A percentile compares a stretch with the other conserved stretches of the same genome.
These are phyloP conservation scores for Pyrus pyrifolia DNA, from an alignment of 306 rosid genomes.

Conservation along the genomic window DNA sequence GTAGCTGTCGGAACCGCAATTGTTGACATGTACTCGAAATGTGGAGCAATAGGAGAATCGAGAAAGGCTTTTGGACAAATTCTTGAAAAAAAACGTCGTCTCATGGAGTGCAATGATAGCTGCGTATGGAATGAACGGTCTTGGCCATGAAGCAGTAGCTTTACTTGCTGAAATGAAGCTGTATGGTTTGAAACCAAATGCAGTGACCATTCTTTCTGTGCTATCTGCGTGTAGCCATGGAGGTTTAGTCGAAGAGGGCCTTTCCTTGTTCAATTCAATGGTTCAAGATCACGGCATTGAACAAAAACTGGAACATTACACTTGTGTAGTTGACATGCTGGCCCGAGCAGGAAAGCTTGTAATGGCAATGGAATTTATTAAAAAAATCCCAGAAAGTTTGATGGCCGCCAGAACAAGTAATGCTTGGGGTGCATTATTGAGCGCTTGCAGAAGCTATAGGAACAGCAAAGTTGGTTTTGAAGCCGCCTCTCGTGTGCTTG, in stretches of 20 bases:
- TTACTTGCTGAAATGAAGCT: conserved; percentile 26
- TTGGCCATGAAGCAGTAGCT: conserved; percentile 25
- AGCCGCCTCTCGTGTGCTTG: conserved; percentile 25
- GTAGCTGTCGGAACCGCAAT: conserved; percentile 36
- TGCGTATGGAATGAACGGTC: conserved; percentile 36
- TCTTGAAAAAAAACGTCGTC: conserved; percentile 22
- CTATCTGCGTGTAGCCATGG: conserved; percentile 43
- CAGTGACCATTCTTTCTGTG: conserved; percentile 29
- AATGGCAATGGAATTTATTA: conserved; percentile 30
- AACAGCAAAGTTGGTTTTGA: conserved; percentile 16
- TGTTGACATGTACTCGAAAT: conserved; percentile 40
- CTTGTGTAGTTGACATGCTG: conserved; percentile 43
- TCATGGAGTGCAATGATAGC: conserved; percentile 42
- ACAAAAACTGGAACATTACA: conserved; percentile 31
- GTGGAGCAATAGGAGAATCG: conserved; percentile 41
- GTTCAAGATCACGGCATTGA: conserved; percentile 21
- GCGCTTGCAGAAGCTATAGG: conserved; percentile 33
- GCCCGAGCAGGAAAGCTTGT: conserved; percentile 36
- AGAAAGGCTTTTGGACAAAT: conserved; percentile 30
- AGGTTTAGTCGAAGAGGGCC: conserved; percentile 38
- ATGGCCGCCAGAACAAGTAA: conserved; percentile 13
- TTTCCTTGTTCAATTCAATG: conserved; percentile 30
- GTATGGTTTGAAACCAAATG: conserved; percentile 27
- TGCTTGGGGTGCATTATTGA: conserved; percentile 37
- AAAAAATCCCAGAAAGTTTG: conserved; percentile 28